Evolutionary conservation across 2,329 filamentous ascomycete species (phyloP).

Genomic region (Cordyceps militaris): DNA sequence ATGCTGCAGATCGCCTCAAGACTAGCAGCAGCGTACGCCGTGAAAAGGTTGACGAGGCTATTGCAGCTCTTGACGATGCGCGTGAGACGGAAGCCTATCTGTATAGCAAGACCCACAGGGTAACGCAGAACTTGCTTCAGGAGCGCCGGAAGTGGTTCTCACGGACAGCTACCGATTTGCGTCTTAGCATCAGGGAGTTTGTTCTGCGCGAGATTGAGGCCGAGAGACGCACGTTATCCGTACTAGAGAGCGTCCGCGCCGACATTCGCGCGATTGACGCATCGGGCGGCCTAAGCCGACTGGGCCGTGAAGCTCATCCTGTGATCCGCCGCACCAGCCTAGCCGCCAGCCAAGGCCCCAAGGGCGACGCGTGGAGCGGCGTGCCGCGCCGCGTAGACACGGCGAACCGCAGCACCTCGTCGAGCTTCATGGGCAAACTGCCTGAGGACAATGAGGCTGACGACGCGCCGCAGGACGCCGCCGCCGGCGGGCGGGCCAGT

Average conservation of each 20-base stretch:
- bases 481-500: conserved; percentile 36
- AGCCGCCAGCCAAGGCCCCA: conserved; percentile 85
- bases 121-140: conserved; percentile 79
- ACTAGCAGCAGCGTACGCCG: conserved; percentile 77
- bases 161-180: conserved; percentile 76
- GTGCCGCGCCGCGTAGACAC: conserved; percentile 77
- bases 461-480: conserved; percentile 32
- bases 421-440: conserved; percentile 59
- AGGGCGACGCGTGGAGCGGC: conserved; percentile 97
- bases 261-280: conserved; percentile 91
- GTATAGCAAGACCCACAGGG: conserved; percentile 75
- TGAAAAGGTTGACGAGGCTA: conserved; percentile 98
- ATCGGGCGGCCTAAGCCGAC: conserved; percentile 78
- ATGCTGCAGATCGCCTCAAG: conserved; percentile 83
- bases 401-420: conserved; percentile 69
- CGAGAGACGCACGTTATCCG: conserved; percentile 82
- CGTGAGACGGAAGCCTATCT: conserved; percentile 74
- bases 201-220: conserved; percentile 92
- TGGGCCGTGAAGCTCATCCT: conserved; percentile 85
- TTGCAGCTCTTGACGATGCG: conserved; percentile 81
- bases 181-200: conserved; percentile 80
- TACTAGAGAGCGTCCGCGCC: conserved; percentile 86
- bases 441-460: conserved; percentile 53
- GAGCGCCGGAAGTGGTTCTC: conserved; percentile 90
- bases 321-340: conserved; percentile 64